Evolutionary conservation across 148 eudicot species (phyloP).

Genomic region (Rhododendron vialii): DNA sequence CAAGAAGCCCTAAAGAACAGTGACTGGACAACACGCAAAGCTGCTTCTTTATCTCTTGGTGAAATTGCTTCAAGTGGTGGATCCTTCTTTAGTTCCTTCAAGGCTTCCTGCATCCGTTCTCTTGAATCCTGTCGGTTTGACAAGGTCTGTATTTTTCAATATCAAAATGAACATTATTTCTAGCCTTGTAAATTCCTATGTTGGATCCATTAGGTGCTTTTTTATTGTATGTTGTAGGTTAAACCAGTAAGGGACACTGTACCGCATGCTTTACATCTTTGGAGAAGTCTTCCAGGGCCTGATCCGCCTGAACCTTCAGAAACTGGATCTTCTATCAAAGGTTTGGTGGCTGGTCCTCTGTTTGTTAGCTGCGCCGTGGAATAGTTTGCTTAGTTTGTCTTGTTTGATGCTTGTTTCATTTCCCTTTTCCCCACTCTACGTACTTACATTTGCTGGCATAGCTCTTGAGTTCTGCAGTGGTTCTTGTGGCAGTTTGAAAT

Average conservation of each 20-base stretch:
- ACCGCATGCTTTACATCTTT: slow-evolving; percentile 58
- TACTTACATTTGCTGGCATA: not conserved
- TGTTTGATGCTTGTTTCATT: not conserved
- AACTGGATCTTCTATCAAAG: slow-evolving; percentile 60
- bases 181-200: slow-evolving; percentile 4
- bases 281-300: slow-evolving; percentile 61
- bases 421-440: not conserved
- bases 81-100: slow-evolving; percentile 47
- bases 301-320: slow-evolving; percentile 55
- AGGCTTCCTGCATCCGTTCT: slow-evolving; percentile 57
- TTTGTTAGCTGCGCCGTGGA: not conserved
- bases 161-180: not conserved
- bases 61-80: slow-evolving; percentile 73
- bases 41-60: slow-evolving; percentile 63
- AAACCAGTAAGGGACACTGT: slow-evolving; percentile 88
- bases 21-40: slow-evolving; percentile 91
- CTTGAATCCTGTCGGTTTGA: slow-evolving; percentile 91
- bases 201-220: slow-evolving; percentile 18
- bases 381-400: not conserved
- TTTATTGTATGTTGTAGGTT: slow-evolving; percentile 44
- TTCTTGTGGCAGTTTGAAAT: not conserved
- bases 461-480: not conserved
- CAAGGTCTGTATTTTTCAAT: slow-evolving; percentile 42
- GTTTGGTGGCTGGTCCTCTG: slow-evolving; percentile 24
- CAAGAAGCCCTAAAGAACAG: slow-evolving; percentile 69